These are phyloP conservation scores for Erigeron canadensis DNA, from an alignment of 129 eudicot genomes.

Conservation along the genomic window DNA sequence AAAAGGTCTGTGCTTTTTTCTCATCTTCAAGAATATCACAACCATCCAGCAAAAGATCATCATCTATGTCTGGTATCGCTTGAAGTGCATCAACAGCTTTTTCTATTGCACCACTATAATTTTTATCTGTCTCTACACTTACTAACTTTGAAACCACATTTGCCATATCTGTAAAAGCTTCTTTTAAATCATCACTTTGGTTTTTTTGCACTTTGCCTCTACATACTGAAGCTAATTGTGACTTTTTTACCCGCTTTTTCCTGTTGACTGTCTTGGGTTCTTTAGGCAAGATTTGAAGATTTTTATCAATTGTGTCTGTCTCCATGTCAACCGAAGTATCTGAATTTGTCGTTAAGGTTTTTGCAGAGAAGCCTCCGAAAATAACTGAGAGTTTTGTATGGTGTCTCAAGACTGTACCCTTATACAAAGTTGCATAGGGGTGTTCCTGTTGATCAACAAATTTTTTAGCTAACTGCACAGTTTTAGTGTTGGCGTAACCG, in stretches of 20 bases:
- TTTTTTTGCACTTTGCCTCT: constrained; percentile 40
- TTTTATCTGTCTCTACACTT: constrained; percentile 27
- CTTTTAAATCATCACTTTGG: constrained; percentile 32
- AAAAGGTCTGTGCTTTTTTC: constrained; percentile 60
- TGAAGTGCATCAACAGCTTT: constrained; percentile 61
- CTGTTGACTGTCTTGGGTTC: constrained; percentile 25
- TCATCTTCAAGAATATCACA: constrained; percentile 65
- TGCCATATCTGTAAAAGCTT: constrained; percentile 35
- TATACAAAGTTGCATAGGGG: constrained; percentile 36
- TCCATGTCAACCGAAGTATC: constrained; percentile 7
- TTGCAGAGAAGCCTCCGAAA: constrained; percentile 27
- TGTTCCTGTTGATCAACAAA: constrained; percentile 38
- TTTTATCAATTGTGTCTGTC: constrained; percentile 14
- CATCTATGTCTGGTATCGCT: constrained; percentile 55
- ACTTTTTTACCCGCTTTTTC: constrained; percentile 33
- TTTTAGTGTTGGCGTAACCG: not conserved
- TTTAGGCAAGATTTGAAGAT: constrained; percentile 13
- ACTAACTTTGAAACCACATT: constrained; percentile 41
- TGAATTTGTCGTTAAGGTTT: constrained; percentile 16
- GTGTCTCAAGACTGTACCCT: constrained; percentile 35
- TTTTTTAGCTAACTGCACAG: not conserved
- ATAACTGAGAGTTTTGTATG: constrained; percentile 32
- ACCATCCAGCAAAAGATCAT: constrained; percentile 52
- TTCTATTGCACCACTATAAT: constrained; percentile 32
- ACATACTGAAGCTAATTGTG: constrained; percentile 19